Evolutionary conservation across 345 rosid genomes (phyloP).

Genomic region (Streptanthus diversifolius): DNA sequence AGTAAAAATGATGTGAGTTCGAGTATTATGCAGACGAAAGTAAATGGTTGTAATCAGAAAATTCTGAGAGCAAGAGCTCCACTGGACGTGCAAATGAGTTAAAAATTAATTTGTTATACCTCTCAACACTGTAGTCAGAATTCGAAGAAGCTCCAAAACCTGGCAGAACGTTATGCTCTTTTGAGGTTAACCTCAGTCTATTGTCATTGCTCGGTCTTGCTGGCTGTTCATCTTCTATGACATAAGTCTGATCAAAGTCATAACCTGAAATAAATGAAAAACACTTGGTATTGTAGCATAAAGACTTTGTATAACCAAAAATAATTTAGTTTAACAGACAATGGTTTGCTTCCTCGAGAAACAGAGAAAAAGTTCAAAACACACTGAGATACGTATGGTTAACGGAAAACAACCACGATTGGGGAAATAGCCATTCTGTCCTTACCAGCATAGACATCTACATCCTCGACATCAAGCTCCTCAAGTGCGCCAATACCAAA

Average conservation of each 20-base stretch:
- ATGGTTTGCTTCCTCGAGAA: conserved; percentile 9
- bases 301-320: background rate
- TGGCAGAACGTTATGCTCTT: conserved; percentile 59
- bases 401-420: conserved; percentile 2
- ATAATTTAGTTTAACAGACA: background rate
- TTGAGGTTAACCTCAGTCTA: conserved; percentile 52
- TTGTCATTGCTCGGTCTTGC: conserved; percentile 45
- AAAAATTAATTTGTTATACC: conserved; percentile 41
- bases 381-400: background rate
- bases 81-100: background rate
- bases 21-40: background rate
- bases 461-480: conserved; percentile 95
- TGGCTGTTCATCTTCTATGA: conserved; percentile 82
- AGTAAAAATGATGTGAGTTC: conserved; percentile 28
- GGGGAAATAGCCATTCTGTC: background rate
- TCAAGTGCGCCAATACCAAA: conserved; percentile 99
- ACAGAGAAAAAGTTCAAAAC: background rate
- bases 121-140: conserved; percentile 63
- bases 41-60: background rate
- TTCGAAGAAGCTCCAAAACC: conserved; percentile 70
- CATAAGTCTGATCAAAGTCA: conserved; percentile 59
- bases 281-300: background rate
- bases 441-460: conserved; percentile 67
- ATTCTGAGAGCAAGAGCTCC: background rate
- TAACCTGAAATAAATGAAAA: conserved; percentile 44